Evolutionary conservation across 768 basidiomycete species (phyloP).

Genomic region (Mycena vitilis): DNA sequence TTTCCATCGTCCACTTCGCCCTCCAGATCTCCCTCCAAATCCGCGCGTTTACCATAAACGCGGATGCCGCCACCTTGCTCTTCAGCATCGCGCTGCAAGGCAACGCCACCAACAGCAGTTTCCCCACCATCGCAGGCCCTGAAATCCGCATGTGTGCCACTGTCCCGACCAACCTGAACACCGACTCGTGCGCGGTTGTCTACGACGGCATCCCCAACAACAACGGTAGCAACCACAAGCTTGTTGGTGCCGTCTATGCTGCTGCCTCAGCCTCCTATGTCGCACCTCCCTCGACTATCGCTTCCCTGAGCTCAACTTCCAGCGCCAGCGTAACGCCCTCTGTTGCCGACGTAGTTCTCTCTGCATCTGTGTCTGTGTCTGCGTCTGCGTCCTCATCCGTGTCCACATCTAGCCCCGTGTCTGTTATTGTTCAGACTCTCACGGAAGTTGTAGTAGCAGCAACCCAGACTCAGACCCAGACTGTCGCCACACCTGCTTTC

Average conservation of each 20-base stretch:
- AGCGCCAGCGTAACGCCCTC: conserved; percentile 26
- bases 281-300: background rate
- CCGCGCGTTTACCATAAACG: conserved; percentile 74
- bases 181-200: conserved; percentile 60
- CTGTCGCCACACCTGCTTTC: too few relatives aligned
- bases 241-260: background rate
- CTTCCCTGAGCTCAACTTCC: conserved; percentile 12
- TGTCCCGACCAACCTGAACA: conserved; percentile 57
- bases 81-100: conserved; percentile 62
- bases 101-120: conserved; percentile 57
- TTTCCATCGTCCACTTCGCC: conserved; percentile 73
- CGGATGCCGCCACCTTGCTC: conserved; percentile 65
- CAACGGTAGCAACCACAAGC: conserved; percentile 21
- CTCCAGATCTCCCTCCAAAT: conserved; percentile 78
- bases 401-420: background rate
- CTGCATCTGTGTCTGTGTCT: conserved; percentile 16
- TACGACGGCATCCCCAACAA: conserved; percentile 60
- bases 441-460: background rate
- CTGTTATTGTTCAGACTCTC: conserved; percentile 5
- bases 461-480: too few relatives aligned
- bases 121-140: conserved; percentile 62
- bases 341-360: conserved; percentile 12
- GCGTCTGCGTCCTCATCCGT: background rate
- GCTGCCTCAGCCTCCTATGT: conserved; percentile 7
- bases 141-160: conserved; percentile 69